Evolutionary conservation across 352 stramenopile genomes (phyloP), one percentile per base, ranked within the genome.

Genomic region (Paralagenidium karlingii): DNA sequence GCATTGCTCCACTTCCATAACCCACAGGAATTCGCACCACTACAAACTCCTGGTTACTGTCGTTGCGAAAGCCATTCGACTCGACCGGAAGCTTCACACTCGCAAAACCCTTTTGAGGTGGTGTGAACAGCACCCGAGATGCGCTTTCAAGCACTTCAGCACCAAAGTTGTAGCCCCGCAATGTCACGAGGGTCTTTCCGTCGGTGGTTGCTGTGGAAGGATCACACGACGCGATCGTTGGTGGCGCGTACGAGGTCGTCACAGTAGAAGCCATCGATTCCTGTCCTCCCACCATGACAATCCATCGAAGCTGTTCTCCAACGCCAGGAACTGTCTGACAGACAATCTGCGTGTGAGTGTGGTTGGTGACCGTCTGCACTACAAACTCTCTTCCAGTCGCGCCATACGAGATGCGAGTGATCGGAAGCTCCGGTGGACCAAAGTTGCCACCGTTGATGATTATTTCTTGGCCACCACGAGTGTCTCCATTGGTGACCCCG

Each of bases 351-450:
- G 63, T 71, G 47, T 85, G 60, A 33, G 73, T 74, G 49, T 80
- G 59, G 19, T 52, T 41, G 9, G 66, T 19, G n/a, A 78, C 51
- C 3, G 56, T 24, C 1, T 42, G 52, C 1, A 76, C 63, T 5
- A 60, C 26, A 37, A 68, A 80, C 29, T 82, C 71, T 25, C 60
- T 52, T 11, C 66, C 69, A 1, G 60, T 76, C 0, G 52, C 34
- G 6, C 71, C 71, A 33, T 82, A 85, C 6, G 68, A 73, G 42
- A 85, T 68, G 3, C 39, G 40, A 16, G 81, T 65, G 29, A 85
- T 53, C 5, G 40, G 25, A 0, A 67, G 43, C 20, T 40, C 7
- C 41, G 40, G 65, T 13, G 62, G 60, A 8, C 71, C 71, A 39
- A 85, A 85, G 48, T 85, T 82, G 1, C 53, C 62, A 19, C 71